phyloP scores from a whole-genome alignment of 2,329 filamentous ascomycete species.

The Coniochaeta sp. region DNA sequence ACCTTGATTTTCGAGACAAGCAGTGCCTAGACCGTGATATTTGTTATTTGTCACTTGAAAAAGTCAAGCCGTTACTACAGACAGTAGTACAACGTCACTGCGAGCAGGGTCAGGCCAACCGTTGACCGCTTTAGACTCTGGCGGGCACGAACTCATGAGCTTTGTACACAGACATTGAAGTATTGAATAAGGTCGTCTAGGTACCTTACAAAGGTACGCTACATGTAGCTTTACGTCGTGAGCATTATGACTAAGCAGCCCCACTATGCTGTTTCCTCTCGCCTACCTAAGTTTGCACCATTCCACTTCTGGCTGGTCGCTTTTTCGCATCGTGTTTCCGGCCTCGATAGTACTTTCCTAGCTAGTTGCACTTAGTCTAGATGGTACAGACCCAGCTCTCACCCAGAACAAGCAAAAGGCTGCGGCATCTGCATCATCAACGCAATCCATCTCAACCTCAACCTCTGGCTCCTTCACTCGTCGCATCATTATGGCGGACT shows the following conservation, averaged over 20 bases:
- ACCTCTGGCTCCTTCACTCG: background rate
- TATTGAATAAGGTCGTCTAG: too few relatives aligned
- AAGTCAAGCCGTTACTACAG: too few relatives aligned
- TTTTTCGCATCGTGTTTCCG: background rate
- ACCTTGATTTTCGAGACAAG: background rate
- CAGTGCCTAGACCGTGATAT: too few relatives aligned
- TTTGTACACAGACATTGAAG: too few relatives aligned
- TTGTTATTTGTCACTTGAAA: background rate
- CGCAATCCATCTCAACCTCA: background rate
- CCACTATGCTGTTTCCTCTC: background rate
- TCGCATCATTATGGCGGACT: constrained; percentile 41
- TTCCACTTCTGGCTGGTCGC: background rate
- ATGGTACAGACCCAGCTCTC: background rate
- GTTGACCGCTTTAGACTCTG: too few relatives aligned
- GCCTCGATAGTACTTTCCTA: background rate
- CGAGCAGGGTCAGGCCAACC: too few relatives aligned
- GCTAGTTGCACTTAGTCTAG: background rate
- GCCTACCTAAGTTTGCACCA: background rate
- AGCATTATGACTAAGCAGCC: background rate
- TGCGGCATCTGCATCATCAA: background rate
- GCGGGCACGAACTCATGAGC: too few relatives aligned
- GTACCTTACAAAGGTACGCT: too few relatives aligned
- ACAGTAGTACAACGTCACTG: too few relatives aligned
- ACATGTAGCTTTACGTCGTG: too few relatives aligned
- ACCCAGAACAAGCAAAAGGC: background rate